Evolutionary conservation across 2,329 filamentous ascomycete species (phyloP).

Genomic region (Furcasterigmium sp.): DNA sequence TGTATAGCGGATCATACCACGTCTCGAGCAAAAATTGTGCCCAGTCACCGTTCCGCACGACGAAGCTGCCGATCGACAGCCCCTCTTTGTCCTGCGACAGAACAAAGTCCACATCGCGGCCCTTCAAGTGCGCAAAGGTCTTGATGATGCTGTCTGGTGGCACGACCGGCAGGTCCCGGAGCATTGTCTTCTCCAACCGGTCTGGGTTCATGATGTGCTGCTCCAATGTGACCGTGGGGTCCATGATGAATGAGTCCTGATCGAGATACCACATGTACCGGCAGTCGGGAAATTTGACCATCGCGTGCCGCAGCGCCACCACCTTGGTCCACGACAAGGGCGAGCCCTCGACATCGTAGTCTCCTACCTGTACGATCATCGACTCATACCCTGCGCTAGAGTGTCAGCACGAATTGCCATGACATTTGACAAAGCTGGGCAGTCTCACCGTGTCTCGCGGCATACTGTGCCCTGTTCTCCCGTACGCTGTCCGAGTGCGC

Average conservation of each 20-base stretch:
- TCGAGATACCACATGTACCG: conserved; percentile 86
- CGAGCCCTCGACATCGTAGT: conserved; percentile 65
- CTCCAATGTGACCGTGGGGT: conserved; percentile 64
- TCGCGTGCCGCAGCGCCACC: conserved; percentile 82
- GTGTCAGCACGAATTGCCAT: conserved; percentile 9
- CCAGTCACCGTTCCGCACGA: conserved; percentile 83
- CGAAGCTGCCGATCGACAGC: conserved; percentile 69
- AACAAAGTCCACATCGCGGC: conserved; percentile 73
- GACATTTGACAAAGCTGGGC: too few species aligned
- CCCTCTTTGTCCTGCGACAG: conserved; percentile 81
- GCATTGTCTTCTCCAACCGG: conserved; percentile 72
- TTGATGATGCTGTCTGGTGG: conserved; percentile 96
- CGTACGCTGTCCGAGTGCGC: conserved; percentile 69
- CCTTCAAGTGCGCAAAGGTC: conserved; percentile 79
- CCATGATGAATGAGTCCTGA: conserved; percentile 83
- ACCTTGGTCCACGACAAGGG: conserved; percentile 69
- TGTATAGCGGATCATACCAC: conserved; percentile 93
- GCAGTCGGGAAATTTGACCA: conserved; percentile 71
- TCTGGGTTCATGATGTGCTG: conserved; percentile 62
- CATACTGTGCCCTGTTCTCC: conserved; percentile 81
- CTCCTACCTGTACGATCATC: conserved; percentile 71
- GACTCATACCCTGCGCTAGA: conserved; percentile 66
- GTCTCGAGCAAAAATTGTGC: conserved; percentile 87
- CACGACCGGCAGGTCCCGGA: conserved; percentile 79
- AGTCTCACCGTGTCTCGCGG: conserved; percentile 71